These are phyloP conservation scores for Metschnikowia corniflorae DNA, from an alignment of 805 yeast species.

Conservation along the genomic window DNA sequence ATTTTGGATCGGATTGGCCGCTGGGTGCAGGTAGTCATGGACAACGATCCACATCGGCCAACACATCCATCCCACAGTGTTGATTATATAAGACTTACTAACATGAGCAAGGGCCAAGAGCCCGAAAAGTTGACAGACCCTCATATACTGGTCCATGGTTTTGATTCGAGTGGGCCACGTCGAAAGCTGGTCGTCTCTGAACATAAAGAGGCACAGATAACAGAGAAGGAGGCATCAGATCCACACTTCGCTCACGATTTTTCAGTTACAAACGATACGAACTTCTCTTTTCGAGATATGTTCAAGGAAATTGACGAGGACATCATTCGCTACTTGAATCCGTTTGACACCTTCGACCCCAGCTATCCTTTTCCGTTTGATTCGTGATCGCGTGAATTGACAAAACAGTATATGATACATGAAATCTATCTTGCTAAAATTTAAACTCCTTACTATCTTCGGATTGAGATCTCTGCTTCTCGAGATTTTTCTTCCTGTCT, in stretches of 20 bases:
- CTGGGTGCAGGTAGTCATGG: constrained; percentile 12
- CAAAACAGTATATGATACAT: too few relatives aligned
- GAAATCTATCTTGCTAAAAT: too few relatives aligned
- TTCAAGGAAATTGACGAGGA: constrained; percentile 32
- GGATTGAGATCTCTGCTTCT: too few relatives aligned
- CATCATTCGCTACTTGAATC: constrained; percentile 27
- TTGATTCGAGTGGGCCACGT: too few relatives aligned
- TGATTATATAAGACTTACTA: constrained; percentile 26
- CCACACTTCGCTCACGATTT: background rate
- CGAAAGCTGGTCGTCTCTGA: background rate
- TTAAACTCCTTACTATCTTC: too few relatives aligned
- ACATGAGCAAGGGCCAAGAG: constrained; percentile 30
- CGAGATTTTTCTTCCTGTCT: too few relatives aligned
- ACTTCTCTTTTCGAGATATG: constrained; percentile 23
- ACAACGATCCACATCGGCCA: constrained; percentile 1
- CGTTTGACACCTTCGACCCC: constrained; percentile 19
- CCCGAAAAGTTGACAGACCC: constrained; percentile 19
- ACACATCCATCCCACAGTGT: constrained; percentile 2
- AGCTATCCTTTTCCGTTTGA: background rate
- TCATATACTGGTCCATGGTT: background rate
- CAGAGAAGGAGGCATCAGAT: too few relatives aligned
- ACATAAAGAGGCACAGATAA: background rate
- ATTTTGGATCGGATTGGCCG: constrained; percentile 26
- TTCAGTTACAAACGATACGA: background rate
- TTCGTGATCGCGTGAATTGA: background rate